Conservation (phyloP, 306 rosid genomes). For the peach (Prunus persica) region Prunus_persica_NCBIv2 NC_034009.1:41266001-41266500, state of each 20-base stretch:
- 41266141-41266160: conserved; percentile 87
- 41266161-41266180: conserved; percentile 60
- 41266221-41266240: conserved; percentile 57
- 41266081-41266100: conserved; percentile 33
- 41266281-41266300: conserved; percentile 63
- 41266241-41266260: conserved; percentile 78
- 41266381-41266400: conserved; percentile 45
- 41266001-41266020: conserved; percentile 49
- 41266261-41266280: conserved; percentile 50
- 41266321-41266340: conserved; percentile 92
- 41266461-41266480: conserved; percentile 74
- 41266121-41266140: conserved; percentile 74
- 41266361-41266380: conserved; percentile 61
- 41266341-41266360: conserved; percentile 69
- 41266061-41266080: conserved; percentile 8
- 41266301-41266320: conserved; percentile 72
- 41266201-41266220: conserved; percentile 30
- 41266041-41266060: conserved; percentile 30
- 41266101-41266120: conserved; percentile 60
- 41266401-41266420: conserved; percentile 84
- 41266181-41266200: conserved; percentile 1
- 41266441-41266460: conserved; percentile 95
- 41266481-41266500: conserved; percentile 15
- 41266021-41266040: conserved; percentile 70
- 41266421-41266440: conserved; percentile 84